Evolutionary conservation across 2,329 filamentous ascomycete genomes (phyloP).

Genomic region (Colletotrichum orbiculare): DNA sequence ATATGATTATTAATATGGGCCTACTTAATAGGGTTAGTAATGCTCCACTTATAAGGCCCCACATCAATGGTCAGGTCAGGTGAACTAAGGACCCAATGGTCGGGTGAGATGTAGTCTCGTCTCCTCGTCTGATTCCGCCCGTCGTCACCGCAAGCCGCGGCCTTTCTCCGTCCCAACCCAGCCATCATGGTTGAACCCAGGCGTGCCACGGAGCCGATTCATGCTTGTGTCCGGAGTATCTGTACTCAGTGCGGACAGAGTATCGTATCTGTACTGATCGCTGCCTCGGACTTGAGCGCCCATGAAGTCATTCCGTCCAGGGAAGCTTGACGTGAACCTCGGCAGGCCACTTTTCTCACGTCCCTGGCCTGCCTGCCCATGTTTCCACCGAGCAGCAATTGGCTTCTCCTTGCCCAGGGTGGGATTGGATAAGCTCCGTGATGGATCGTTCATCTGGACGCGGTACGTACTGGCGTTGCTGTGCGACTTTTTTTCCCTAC

Average conservation of each 20-base stretch:
- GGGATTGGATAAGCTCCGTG: slow-evolving; percentile 19
- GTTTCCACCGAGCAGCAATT: slow-evolving; percentile 20
- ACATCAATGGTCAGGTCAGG: no score
- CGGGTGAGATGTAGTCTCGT: no score
- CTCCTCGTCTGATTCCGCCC: slow-evolving; percentile 8
- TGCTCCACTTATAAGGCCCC: no score
- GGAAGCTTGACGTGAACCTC: slow-evolving; percentile 26
- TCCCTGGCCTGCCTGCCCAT: background rate
- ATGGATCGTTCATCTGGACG: slow-evolving; percentile 8
- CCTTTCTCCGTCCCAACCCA: slow-evolving; percentile 16
- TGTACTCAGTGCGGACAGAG: background rate
- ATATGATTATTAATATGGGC: no score
- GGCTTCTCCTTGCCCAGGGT: slow-evolving; percentile 16
- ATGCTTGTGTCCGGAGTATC: background rate
- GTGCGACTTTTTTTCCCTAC: slow-evolving; percentile 19
- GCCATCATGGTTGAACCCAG: no score
- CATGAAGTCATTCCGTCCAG: slow-evolving; percentile 30
- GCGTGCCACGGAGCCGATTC: slow-evolving; percentile 19
- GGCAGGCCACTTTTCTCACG: slow-evolving; percentile 32
- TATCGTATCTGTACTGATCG: background rate
- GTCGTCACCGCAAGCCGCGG: slow-evolving; percentile 24
- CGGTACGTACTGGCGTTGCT: slow-evolving; percentile 22
- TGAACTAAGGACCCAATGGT: no score
- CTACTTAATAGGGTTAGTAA: no score
- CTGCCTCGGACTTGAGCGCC: slow-evolving; percentile 27